These are phyloP conservation scores for Endocladia muricata DNA, from an alignment of 31 red algal genomes.

Conservation along the genomic window DNA sequence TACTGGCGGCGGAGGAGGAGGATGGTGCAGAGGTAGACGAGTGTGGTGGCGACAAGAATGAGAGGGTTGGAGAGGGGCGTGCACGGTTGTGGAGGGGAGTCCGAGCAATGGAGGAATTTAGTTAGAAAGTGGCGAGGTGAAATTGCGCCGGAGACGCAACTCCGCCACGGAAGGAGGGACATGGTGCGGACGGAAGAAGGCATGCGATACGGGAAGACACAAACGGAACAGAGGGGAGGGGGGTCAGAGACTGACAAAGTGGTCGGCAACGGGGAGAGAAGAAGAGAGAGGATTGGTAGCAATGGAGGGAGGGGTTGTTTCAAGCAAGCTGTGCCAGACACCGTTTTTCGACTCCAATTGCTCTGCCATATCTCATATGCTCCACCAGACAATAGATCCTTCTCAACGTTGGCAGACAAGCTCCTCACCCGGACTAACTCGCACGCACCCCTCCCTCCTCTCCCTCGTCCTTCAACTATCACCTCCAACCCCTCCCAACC, in stretches of 20 bases:
- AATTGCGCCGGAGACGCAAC: background rate
- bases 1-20: background rate
- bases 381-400: too few relatives aligned
- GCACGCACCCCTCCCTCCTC: too few relatives aligned
- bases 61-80: constrained; percentile 12
- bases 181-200: too few relatives aligned
- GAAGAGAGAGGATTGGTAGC: too few relatives aligned
- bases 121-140: background rate
- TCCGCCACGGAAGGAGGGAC: background rate
- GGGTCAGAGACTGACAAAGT: background rate
- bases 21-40: background rate
- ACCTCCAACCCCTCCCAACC: too few relatives aligned
- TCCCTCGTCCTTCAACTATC: too few relatives aligned
- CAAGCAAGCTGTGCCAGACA: too few relatives aligned
- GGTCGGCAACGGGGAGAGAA: background rate
- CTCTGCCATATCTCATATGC: too few relatives aligned
- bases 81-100: background rate
- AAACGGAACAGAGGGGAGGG: background rate
- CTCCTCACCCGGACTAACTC: too few relatives aligned
- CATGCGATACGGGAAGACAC: background rate
- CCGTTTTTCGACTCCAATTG: too few relatives aligned
- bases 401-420: too few relatives aligned
- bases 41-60: constrained; percentile 2
- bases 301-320: too few relatives aligned
- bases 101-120: background rate